Conservation (phyloP, 2,329 filamentous ascomycete genomes). For the Apiospora pterosperma region DNA sequence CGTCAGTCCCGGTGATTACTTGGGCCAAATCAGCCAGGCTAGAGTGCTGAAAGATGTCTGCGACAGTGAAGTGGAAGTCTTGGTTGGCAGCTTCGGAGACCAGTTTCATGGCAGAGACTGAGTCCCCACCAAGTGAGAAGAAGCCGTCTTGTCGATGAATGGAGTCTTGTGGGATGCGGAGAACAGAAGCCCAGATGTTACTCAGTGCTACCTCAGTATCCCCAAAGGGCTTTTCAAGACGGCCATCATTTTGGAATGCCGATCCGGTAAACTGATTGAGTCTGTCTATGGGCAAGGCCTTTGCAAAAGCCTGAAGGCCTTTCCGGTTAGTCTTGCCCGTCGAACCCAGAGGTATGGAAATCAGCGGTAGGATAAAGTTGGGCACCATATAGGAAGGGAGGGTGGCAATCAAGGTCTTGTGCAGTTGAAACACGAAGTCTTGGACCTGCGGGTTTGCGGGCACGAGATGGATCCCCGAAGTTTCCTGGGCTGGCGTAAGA, state of each 20-base stretch:
- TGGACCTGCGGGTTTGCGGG: not conserved
- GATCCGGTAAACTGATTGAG: constrained; percentile 6
- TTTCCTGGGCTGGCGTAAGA: not conserved
- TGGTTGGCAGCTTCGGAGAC: not conserved
- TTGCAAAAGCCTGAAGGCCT: constrained; percentile 3
- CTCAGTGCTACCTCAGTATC: constrained; percentile 1
- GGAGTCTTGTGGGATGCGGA: not conserved
- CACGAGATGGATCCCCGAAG: not conserved
- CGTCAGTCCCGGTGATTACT: not conserved
- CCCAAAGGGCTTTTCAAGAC: not conserved
- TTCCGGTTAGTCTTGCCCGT: constrained; percentile 6
- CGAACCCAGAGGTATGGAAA: constrained; percentile 4
- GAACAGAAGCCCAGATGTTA: constrained; percentile 6
- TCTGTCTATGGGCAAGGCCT: not conserved
- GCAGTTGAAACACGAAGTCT: constrained; percentile 5
- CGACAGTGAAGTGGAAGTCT: constrained; percentile 4
- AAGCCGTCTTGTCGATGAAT: constrained; percentile 9
- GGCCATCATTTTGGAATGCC: not conserved
- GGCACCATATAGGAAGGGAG: constrained; percentile 8
- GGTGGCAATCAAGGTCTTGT: constrained; percentile 1
- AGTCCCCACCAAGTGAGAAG: constrained; percentile 16
- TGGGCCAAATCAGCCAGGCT: constrained; percentile 3
- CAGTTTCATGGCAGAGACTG: constrained; percentile 5
- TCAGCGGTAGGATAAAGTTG: constrained; percentile 4
- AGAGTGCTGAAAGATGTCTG: constrained; percentile 5